Evolutionary conservation across 306 rosid species (phyloP).

Genomic region (Trifolium repens): DNA sequence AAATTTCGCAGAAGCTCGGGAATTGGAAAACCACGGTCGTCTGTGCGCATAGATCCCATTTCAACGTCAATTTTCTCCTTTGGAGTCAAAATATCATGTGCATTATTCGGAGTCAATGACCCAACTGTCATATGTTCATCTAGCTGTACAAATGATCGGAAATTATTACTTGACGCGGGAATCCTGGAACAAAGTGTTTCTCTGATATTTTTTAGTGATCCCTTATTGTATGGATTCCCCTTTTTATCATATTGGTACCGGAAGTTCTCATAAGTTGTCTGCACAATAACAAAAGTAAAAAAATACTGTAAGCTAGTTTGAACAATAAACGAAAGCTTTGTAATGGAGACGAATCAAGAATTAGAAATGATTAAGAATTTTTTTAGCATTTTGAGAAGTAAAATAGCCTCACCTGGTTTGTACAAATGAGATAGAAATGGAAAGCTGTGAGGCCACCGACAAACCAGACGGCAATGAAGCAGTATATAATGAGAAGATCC

Average conservation of each 20-base stretch:
- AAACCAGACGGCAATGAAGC: constrained; percentile 89
- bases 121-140: constrained; percentile 54
- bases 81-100: constrained; percentile 50
- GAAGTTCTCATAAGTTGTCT: constrained; percentile 98
- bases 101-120: constrained; percentile 51
- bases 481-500: constrained; percentile 68
- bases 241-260: constrained; percentile 81
- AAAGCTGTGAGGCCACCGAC: constrained; percentile 95
- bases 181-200: constrained; percentile 70
- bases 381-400: constrained; percentile 34
- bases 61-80: constrained; percentile 84
- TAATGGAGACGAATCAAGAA: constrained; percentile 28
- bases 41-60: constrained; percentile 66
- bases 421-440: constrained; percentile 84
- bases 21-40: constrained; percentile 53
- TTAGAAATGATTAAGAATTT: constrained; percentile 19
- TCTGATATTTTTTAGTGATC: constrained; percentile 52
- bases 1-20: constrained; percentile 68
- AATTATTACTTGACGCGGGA: constrained; percentile 61
- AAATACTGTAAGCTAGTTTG: neutral
- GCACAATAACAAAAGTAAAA: constrained; percentile 39
- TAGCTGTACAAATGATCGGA: constrained; percentile 58
- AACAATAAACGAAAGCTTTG: constrained; percentile 18
- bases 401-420: constrained; percentile 78
- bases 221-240: constrained; percentile 78